These are phyloP conservation scores for Alnus glutinosa DNA, from an alignment of 306 rosid genomes.

Conservation along the genomic window DNA sequence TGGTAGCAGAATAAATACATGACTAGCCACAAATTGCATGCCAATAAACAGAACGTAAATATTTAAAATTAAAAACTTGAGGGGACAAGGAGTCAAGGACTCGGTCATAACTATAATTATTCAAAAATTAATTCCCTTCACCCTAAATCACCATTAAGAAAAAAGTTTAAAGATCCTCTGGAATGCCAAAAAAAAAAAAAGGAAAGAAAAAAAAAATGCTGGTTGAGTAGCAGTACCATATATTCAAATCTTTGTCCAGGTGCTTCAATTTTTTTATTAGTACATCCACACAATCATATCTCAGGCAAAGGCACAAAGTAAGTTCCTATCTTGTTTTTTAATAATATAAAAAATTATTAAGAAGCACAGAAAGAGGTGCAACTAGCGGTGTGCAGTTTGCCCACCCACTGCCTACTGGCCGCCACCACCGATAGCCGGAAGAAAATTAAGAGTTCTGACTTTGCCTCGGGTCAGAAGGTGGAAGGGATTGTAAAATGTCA, in stretches of 20 bases:
- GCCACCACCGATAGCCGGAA: too few relatives aligned
- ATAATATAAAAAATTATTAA: not conserved
- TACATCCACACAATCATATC: conserved; percentile 17
- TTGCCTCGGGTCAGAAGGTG: too few relatives aligned
- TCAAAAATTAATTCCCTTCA: not conserved
- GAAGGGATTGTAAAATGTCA: too few relatives aligned
- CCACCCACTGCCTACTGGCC: too few relatives aligned
- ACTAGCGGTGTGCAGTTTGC: too few relatives aligned
- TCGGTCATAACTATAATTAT: not conserved
- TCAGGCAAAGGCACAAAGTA: not conserved
- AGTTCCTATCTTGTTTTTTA: not conserved
- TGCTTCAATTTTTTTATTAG: conserved; percentile 13
- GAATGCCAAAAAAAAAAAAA: not conserved
- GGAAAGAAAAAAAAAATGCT: not conserved
- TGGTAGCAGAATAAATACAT: not conserved
- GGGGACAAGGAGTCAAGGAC: not conserved
- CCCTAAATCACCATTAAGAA: not conserved
- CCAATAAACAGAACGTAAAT: not conserved
- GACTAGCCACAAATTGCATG: not conserved
- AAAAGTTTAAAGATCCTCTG: conserved; percentile 13
- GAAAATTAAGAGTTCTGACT: too few relatives aligned
- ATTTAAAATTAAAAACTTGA: not conserved
- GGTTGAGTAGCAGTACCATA: conserved; percentile 18
- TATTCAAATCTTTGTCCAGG: not conserved
- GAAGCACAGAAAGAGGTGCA: not conserved